Conservation (phyloP, 1,139 yeast species). For the Kodamaea ohmeri region DNA sequence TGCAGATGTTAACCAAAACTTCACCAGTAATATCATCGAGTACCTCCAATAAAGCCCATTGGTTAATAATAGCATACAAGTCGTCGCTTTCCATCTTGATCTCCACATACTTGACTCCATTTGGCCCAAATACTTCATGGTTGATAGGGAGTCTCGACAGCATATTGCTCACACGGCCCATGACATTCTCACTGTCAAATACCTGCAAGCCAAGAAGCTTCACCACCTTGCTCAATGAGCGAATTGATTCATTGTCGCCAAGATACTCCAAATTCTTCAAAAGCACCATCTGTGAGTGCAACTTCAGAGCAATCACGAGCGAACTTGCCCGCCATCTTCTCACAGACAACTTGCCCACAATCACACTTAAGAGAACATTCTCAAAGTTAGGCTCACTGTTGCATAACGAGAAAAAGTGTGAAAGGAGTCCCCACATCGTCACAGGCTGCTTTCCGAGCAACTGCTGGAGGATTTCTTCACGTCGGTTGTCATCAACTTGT, state of each 20-base stretch:
- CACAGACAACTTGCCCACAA: constrained; percentile 26
- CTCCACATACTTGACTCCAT: constrained; percentile 34
- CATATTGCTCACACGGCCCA: constrained; percentile 31
- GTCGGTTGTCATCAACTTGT: constrained; percentile 19
- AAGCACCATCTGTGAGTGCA: constrained; percentile 27
- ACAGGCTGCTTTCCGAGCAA: constrained; percentile 22
- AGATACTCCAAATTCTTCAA: constrained; percentile 27
- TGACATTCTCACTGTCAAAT: constrained; percentile 22
- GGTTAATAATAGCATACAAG: constrained; percentile 28
- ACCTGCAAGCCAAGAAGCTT: constrained; percentile 12
- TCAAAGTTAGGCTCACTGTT: constrained; percentile 38
- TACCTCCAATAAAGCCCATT: constrained; percentile 42
- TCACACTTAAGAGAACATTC: constrained; percentile 31
- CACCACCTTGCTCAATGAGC: constrained; percentile 22
- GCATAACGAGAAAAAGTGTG: constrained; percentile 32
- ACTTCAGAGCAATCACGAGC: constrained; percentile 18
- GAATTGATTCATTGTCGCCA: constrained; percentile 34
- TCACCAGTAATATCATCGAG: constrained; percentile 30
- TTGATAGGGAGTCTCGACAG: constrained; percentile 23
- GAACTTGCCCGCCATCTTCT: neutral
- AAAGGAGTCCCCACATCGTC: constrained; percentile 18
- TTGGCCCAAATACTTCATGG: constrained; percentile 22
- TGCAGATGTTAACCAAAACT: constrained; percentile 25
- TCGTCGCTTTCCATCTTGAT: constrained; percentile 22
- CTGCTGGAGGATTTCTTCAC: constrained; percentile 18